Evolutionary conservation across 805 yeast species (phyloP), one percentile per base, ranked within the genome.

Genomic region (Tetrapisispora namnaoensis): DNA sequence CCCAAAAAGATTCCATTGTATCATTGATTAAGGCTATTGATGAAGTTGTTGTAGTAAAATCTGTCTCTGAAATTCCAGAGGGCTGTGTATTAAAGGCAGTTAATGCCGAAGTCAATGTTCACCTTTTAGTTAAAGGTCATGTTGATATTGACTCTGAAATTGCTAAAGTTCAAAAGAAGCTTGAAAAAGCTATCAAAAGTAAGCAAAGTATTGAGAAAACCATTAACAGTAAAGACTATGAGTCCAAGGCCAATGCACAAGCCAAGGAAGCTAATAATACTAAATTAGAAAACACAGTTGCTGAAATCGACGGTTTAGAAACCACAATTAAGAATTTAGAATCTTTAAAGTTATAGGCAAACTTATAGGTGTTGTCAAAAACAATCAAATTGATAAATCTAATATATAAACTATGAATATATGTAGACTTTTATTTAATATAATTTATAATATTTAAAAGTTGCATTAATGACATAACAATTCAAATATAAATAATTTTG

Each of bases 111-210:
- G 81, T 87, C 65, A 83, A 80, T 51, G 98, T 90, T 20, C 96
- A 88, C 61, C 79, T 91, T 30, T 75, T 93, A 65, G 96, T 91
- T 50, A 90, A 88, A 75, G 99, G 98, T 48, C 90, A 85, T 65
- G 82, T 93, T 57, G 97, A 91, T 67, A 78, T 90, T 57, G 97
- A 89, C 60, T 84, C 84, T 49, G 98, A 93, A 72, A 86, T 93
- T 60, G 63, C 73, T 57, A 93, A 91, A 76, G 93, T 89, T 37
- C 68, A 73, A 60, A 80, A 79, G 76, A 91, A 86, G 73, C 75
- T 90, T 60, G 76, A 68, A 51, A 84, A 83, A 67, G 78, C 83
- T 41, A 67, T 71, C 56, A 82, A 78, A 58, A 70, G 78, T 53
- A 76, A 78, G 61, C 75, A 74, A 53, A 76, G 78, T 61, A 75